Evolutionary conservation across 192 early-diverging fungal species (phyloP).

Genomic region (Spinellus fusiger): DNA sequence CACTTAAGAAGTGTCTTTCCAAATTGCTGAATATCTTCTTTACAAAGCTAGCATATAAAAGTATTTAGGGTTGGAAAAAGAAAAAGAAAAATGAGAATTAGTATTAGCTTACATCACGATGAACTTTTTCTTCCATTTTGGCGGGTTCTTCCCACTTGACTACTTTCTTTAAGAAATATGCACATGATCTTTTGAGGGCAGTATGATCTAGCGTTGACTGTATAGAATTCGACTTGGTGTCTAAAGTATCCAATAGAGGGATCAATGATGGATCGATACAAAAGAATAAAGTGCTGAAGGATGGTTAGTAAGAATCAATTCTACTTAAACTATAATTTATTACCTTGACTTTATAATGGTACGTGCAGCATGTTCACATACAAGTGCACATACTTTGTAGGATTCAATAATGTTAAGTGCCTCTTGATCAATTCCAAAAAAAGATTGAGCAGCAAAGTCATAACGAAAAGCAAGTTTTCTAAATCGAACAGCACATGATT

Average conservation of each 20-base stretch:
- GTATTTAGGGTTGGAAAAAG: not conserved
- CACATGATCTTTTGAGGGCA: not conserved
- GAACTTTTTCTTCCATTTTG: not conserved
- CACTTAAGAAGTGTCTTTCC: not conserved
- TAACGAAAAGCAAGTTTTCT: slow-evolving; percentile 18
- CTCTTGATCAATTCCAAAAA: slow-evolving; percentile 11
- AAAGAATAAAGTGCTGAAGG: not conserved
- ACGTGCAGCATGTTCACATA: slow-evolving; percentile 18
- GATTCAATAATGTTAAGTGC: slow-evolving; percentile 8
- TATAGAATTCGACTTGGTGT: not conserved
- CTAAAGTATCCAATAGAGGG: slow-evolving; percentile 7
- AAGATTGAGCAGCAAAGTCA: slow-evolving; percentile 11
- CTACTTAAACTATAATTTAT: not conserved
- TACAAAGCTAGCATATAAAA: slow-evolving; percentile 3
- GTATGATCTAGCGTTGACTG: not conserved
- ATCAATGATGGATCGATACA: slow-evolving; percentile 23
- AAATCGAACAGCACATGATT: slow-evolving; percentile 3
- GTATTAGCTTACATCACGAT: not conserved
- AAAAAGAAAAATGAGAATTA: not conserved
- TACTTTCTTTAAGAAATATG: slow-evolving; percentile 2
- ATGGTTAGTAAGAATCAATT: not conserved
- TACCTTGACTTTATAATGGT: not conserved
- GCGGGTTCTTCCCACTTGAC: slow-evolving; percentile 10
- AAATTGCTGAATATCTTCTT: slow-evolving; percentile 1
- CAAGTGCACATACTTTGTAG: slow-evolving; percentile 16